A percentile compares a stretch with the other conserved stretches of the same genome.
Evolutionary conservation across 345 rosid species (phyloP).

Genomic region (Salix dunnii): DNA sequence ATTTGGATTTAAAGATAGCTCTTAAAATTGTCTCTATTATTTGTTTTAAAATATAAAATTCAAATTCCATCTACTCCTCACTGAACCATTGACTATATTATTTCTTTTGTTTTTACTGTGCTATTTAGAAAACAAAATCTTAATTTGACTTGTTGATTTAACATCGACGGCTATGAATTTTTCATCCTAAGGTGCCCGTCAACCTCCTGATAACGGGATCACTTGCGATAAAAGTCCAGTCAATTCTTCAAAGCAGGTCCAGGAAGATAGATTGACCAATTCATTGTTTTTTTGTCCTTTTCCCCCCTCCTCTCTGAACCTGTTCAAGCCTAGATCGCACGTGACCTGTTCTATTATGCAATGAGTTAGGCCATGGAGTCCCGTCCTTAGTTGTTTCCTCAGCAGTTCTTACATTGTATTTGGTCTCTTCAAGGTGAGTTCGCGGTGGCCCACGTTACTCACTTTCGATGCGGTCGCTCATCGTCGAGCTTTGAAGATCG

Average conservation of each 20-base stretch:
- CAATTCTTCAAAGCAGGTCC: background rate
- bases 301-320: no score
- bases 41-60: no score
- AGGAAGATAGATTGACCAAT: background rate
- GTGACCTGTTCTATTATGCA: conserved; percentile 20
- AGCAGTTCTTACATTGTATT: conserved; percentile 21
- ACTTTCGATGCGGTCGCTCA: background rate
- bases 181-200: background rate
- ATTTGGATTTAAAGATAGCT: no score
- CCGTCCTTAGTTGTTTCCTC: conserved; percentile 23
- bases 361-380: conserved; percentile 23
- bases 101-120: no score
- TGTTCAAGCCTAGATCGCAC: no score
- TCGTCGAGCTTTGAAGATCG: background rate
- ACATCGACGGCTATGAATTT: background rate
- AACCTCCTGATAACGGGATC: background rate
- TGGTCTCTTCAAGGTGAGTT: conserved; percentile 10
- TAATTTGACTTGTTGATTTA: background rate
- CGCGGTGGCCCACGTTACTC: background rate
- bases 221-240: background rate
- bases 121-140: no score
- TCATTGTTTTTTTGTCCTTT: background rate
- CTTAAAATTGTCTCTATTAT: no score
- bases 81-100: no score
- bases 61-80: no score